Evolutionary conservation across 306 rosid species (phyloP), one percentile per base, ranked within the genome.

Genomic region (Pyrus betulifolia): DNA sequence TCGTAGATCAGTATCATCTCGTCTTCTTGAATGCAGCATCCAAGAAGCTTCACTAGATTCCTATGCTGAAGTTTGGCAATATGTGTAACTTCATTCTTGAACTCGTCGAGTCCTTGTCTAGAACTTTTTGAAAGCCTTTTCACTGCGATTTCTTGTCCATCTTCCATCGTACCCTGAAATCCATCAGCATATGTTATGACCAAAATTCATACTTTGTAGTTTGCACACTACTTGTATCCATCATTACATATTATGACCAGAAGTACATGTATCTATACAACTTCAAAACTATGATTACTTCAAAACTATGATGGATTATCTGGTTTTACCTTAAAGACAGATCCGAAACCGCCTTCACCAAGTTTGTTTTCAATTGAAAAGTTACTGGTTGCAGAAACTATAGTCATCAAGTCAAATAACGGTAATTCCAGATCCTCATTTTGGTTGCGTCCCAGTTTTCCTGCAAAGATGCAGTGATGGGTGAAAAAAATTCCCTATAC

Each of bases 1-100:
- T 85, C 84, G 45, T 85, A 85, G 62, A 85, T 77, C 10, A 85
- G 71, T 23, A 85, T 77, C 71, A 71, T 73, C 52, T 85, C 88
- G 11, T 76, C 76, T 49, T 33, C 74, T 54, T 82, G 66, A 67
- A 82, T 17, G 76, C 86, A 85, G 31, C 82, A 82, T 7, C 88
- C 88, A 33, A 80, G 25, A 45, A 82, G 88, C 18, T 79, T 72
- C 55, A 85, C 86, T 33, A 85, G 84, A 58, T 85, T 82, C 38
- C 14, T 65, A 22, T 85, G 84, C n/a, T 85, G 82, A 71, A 80
- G 77, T 80, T 77, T 80, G 4, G 71, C 80, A 52, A 84, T 76
- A 22, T 76, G 76, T 35, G 4, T 7, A 33, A 72, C 76, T 57
- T 72, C 76, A 72, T 72, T 72, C 23, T 35, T 55, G 15, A 72